These are phyloP conservation scores for Neoboletus subvelutipes DNA, from an alignment of 768 basidiomycete genomes.

Conservation along the genomic window DNA sequence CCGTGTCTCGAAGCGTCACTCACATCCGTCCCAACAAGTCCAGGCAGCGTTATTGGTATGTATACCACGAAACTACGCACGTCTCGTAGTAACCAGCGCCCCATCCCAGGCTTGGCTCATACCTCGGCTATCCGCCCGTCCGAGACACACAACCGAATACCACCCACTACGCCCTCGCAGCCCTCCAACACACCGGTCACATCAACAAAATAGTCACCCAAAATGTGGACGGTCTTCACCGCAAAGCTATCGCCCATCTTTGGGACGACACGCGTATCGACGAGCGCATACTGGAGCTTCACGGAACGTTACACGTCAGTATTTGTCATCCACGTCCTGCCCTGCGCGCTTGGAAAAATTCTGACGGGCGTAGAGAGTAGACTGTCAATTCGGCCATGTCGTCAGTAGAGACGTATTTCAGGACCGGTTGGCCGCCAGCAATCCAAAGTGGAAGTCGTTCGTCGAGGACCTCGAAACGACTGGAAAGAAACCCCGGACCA, in stretches of 20 bases:
- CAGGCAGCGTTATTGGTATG: conserved; percentile 84
- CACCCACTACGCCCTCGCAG: conserved; percentile 84
- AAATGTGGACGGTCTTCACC: conserved; percentile 94
- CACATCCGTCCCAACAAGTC: conserved; percentile 2
- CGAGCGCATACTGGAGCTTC: conserved; percentile 71
- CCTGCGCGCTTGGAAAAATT: not conserved
- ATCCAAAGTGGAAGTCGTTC: conserved; percentile 77
- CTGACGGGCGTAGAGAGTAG: conserved; percentile 51
- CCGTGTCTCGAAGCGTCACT: conserved; percentile 1
- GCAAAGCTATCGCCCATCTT: conserved; percentile 62
- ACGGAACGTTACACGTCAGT: conserved; percentile 82
- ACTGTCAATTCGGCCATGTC: conserved; percentile 73
- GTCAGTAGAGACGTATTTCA: conserved; percentile 71
- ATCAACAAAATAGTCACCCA: conserved; percentile 73
- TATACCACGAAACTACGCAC: not conserved
- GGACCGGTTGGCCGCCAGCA: conserved; percentile 62
- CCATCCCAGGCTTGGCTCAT: conserved; percentile 58
- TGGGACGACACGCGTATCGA: conserved; percentile 37
- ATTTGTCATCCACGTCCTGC: not conserved
- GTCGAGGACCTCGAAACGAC: conserved; percentile 61
- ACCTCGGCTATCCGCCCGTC: conserved; percentile 84
- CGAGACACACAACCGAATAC: conserved; percentile 83
- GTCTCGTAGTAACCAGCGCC: too few relatives aligned
- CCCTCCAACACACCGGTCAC: conserved; percentile 67
- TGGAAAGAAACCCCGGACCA: conserved; percentile 67